Evolutionary conservation across 192 early-diverging fungal genomes (phyloP).

Genomic region (Coemansia sp.): DNA sequence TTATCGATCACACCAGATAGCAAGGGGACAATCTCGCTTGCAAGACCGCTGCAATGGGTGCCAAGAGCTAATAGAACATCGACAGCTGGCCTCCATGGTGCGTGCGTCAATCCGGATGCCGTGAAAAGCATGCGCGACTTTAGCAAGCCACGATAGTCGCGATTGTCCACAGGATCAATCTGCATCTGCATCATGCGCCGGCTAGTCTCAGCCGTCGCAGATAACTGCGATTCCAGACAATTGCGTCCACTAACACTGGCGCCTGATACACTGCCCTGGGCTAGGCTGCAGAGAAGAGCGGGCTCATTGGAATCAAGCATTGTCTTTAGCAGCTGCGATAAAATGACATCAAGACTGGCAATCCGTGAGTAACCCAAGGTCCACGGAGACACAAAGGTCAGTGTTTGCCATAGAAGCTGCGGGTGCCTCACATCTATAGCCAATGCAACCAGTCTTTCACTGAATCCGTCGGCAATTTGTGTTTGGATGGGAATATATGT

Average conservation of each 20-base stretch:
- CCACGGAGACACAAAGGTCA: slow-evolving; percentile 36
- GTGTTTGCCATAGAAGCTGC: slow-evolving; percentile 29
- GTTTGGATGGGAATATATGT: too few relatives aligned
- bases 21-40: not conserved
- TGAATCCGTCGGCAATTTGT: slow-evolving; percentile 18
- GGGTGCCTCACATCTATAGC: slow-evolving; percentile 10
- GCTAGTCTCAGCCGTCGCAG: slow-evolving; percentile 1
- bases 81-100: slow-evolving; percentile 8
- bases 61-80: slow-evolving; percentile 12
- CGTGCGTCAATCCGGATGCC: not conserved
- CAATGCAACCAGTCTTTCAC: slow-evolving; percentile 28
- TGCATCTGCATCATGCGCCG: not conserved
- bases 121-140: slow-evolving; percentile 22
- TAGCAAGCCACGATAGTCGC: not conserved
- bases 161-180: not conserved
- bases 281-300: slow-evolving; percentile 15
- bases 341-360: slow-evolving; percentile 9
- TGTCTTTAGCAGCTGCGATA: slow-evolving; percentile 10
- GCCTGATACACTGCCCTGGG: slow-evolving; percentile 10
- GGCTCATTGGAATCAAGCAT: slow-evolving; percentile 13
- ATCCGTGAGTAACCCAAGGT: slow-evolving; percentile 16
- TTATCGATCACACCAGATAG: slow-evolving; percentile 3
- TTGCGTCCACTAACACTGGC: too few relatives aligned
- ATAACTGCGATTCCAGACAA: slow-evolving; percentile 1
- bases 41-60: not conserved